Conservation (phyloP, 768 basidiomycete genomes). For the Mycena pura region DNA sequence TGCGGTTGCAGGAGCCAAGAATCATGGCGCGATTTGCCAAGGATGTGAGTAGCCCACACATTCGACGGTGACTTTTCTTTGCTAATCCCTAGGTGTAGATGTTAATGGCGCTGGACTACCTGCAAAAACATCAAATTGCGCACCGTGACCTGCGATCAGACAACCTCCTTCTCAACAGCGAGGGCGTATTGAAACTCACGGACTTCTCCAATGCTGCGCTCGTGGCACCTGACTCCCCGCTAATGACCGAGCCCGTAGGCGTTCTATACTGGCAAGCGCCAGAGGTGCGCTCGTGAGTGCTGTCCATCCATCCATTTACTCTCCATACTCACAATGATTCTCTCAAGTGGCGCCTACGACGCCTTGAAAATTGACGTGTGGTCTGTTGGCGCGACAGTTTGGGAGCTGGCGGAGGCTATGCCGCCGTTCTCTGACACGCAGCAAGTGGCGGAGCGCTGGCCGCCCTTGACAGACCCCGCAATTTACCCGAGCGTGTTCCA, state of each 20-base stretch:
- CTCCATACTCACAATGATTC: conserved; percentile 12
- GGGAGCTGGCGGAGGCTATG: conserved; percentile 79
- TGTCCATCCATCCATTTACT: background rate
- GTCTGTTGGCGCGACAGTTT: conserved; percentile 84
- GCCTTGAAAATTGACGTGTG: conserved; percentile 79
- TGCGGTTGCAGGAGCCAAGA: conserved; percentile 66
- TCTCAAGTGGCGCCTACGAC: conserved; percentile 68
- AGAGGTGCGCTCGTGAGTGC: conserved; percentile 71
- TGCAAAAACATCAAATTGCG: conserved; percentile 70
- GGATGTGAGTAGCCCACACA: conserved; percentile 61
- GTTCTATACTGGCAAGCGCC: conserved; percentile 89
- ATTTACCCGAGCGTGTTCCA: conserved; percentile 73
- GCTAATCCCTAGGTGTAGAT: conserved; percentile 47
- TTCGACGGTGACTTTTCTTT: conserved; percentile 12
- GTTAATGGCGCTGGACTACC: conserved; percentile 67
- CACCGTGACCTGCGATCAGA: conserved; percentile 88
- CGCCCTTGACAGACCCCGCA: conserved; percentile 62
- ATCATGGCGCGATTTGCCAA: conserved; percentile 76
- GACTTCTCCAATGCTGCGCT: conserved; percentile 83
- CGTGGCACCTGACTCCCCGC: conserved; percentile 57
- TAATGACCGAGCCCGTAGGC: conserved; percentile 65
- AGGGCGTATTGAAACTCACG: conserved; percentile 77
- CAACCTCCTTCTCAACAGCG: conserved; percentile 74
- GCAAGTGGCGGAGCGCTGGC: conserved; percentile 68
- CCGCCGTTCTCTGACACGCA: conserved; percentile 74